Evolutionary conservation across 352 stramenopile genomes (phyloP).

Genomic region (Pythium monospermum): DNA sequence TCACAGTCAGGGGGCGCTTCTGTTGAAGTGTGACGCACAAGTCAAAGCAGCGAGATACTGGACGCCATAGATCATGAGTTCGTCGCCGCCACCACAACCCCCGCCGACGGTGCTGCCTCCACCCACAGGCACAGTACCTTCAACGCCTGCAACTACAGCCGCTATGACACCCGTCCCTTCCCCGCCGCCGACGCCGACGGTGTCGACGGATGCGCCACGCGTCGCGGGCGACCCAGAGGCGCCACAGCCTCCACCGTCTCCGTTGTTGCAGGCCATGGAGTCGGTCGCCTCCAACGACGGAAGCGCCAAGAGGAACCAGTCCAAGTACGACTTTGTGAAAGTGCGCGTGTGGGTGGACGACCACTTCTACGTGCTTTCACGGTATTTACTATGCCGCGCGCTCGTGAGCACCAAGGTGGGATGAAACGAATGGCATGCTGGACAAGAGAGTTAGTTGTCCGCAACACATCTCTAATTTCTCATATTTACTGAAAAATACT

Average conservation of each 20-base stretch:
- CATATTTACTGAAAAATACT: too few species aligned
- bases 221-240: too few species aligned
- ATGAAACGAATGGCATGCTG: background rate
- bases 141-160: background rate
- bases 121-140: constrained; percentile 24
- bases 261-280: constrained; percentile 28
- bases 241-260: constrained; percentile 31
- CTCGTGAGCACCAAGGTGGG: constrained; percentile 80
- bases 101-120: background rate
- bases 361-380: constrained; percentile 86
- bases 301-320: constrained; percentile 81
- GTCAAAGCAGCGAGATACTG: too few species aligned
- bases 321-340: constrained; percentile 89
- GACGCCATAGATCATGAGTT: too few species aligned
- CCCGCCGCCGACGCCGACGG: constrained; percentile 3
- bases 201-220: background rate
- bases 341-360: constrained; percentile 87
- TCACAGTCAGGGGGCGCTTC: too few species aligned
- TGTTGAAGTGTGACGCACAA: constrained; percentile 4
- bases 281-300: constrained; percentile 30
- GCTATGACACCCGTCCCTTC: constrained; percentile 4
- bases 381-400: constrained; percentile 79
- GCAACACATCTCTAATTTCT: background rate
- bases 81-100: constrained; percentile 15
- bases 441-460: background rate